Evolutionary conservation across 768 basidiomycete genomes (phyloP), one percentile per base, ranked within the genome.

Genomic region (Mrakia frigida): DNA sequence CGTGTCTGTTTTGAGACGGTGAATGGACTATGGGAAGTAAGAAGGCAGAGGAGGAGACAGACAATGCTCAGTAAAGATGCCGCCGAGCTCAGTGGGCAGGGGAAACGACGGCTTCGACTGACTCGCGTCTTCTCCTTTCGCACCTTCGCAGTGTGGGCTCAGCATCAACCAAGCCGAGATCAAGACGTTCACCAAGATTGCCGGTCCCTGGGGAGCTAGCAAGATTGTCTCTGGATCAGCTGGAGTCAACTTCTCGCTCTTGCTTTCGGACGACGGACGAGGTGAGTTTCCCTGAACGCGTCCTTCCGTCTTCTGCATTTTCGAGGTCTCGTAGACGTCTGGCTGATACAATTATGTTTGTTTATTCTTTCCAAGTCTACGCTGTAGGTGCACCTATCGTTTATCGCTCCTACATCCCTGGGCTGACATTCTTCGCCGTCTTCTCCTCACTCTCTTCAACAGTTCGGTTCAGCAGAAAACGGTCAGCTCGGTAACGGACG

Each of bases 401-500:
- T 43, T 69, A 79, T 91, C 93, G 96, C 3, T 98, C 91, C 80
- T 87, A 93, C 1, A 91, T 94, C 79, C 37, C 13, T 33, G 70
- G 7, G 21, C 43, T 46, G 28, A 59, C 65, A 1, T 41, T 68
- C 65, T 5, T 68, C 21, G 31, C 28, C 33, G 16, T 35, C 33
- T 35, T 1, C 70, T 39, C 33, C 9, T 6, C 56, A 28, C 39
- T 9, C 28, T 39, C n/a, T 2, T 41, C 52, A 31, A 9, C 52
- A 14, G 11, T 41, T 68, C 21, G 46, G 46, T 18, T 50, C 46
- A 50, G 46, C 46, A 50, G 46, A 50, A 50, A 35, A 76, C 56
- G 96, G 96, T 1, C 95, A 97, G 79, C 86, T 98, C 0, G 96
- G 94, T 0, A 95, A 93, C 82, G 96, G 95, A 25, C 89, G 89